These are phyloP conservation scores for Zychaea mexicana DNA, from an alignment of 371 early-diverging fungal genomes.

Conservation along the genomic window DNA sequence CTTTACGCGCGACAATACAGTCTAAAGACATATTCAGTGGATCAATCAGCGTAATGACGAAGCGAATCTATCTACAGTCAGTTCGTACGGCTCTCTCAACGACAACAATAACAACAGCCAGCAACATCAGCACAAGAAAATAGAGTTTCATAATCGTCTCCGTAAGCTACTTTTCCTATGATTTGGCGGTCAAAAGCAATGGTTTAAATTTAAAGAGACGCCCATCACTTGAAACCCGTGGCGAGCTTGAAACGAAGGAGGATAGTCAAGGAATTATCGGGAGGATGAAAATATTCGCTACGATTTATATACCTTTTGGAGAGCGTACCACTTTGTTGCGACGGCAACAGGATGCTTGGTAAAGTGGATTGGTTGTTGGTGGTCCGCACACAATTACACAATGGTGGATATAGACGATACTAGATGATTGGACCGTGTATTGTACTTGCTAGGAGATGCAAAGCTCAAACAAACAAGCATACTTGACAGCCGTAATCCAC, in stretches of 20 bases:
- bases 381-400: too few species aligned
- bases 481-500: not conserved
- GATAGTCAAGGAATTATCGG: not conserved
- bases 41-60: not conserved
- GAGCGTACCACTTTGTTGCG: not conserved
- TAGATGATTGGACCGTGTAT: too few species aligned
- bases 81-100: not conserved
- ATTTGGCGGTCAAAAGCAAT: not conserved
- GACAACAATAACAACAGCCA: too few species aligned
- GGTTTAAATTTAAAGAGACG: not conserved
- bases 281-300: not conserved
- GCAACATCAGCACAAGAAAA: not conserved
- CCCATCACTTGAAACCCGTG: not conserved
- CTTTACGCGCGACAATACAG: not conserved
- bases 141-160: not conserved
- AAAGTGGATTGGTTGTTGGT: too few species aligned
- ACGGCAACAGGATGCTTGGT: not conserved
- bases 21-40: not conserved
- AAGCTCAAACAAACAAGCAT: not conserved
- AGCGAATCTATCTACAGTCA: not conserved
- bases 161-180: not conserved
- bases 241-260: too few species aligned
- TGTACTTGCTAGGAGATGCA: not conserved
- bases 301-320: not conserved
- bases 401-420: too few species aligned